A percentile compares a stretch with the other conserved stretches of the same genome.
These are phyloP conservation scores for Pyrenophora tritici-repentis DNA, from an alignment of 2,329 filamentous ascomycete species.

Conservation along the genomic window DNA sequence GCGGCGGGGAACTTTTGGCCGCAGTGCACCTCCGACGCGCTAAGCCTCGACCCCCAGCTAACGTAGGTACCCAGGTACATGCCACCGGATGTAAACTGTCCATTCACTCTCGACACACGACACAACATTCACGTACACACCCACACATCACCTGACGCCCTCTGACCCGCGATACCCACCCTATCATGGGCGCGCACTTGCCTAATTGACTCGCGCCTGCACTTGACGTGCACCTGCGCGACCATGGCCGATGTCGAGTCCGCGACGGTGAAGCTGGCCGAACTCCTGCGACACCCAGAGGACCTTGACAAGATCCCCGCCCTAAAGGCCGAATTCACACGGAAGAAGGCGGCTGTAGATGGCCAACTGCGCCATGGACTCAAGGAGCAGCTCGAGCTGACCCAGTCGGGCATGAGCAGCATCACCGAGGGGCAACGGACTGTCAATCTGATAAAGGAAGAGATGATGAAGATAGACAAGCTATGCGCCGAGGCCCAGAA, in stretches of 20 bases:
- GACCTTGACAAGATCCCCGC: conserved; percentile 94
- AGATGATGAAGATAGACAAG: conserved; percentile 98
- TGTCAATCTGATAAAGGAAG: conserved; percentile 91
- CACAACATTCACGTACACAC: too few relatives aligned
- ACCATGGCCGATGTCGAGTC: conserved; percentile 66
- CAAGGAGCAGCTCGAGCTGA: conserved; percentile 90
- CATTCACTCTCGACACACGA: neutral
- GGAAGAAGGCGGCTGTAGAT: conserved; percentile 92
- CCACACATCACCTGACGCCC: neutral
- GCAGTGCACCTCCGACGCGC: conserved; percentile 16
- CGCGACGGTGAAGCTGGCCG: conserved; percentile 77
- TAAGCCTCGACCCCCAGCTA: conserved; percentile 8
- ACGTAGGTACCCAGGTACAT: too few relatives aligned
- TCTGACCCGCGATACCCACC: conserved; percentile 10
- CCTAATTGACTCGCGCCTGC: conserved; percentile 6
- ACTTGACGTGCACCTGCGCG: neutral
- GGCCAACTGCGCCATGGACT: conserved; percentile 85
- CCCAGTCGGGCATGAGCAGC: conserved; percentile 88
- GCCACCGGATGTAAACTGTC: too few relatives aligned
- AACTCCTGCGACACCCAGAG: conserved; percentile 92
- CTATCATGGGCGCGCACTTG: conserved; percentile 23
- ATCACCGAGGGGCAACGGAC: conserved; percentile 89
- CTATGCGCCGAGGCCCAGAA: conserved; percentile 96
- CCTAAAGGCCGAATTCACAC: conserved; percentile 88
- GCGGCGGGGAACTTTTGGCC: conserved; percentile 13